Evolutionary conservation across 2,329 filamentous ascomycete genomes (phyloP).

Genomic region (Trichophyton schoenleinii): DNA sequence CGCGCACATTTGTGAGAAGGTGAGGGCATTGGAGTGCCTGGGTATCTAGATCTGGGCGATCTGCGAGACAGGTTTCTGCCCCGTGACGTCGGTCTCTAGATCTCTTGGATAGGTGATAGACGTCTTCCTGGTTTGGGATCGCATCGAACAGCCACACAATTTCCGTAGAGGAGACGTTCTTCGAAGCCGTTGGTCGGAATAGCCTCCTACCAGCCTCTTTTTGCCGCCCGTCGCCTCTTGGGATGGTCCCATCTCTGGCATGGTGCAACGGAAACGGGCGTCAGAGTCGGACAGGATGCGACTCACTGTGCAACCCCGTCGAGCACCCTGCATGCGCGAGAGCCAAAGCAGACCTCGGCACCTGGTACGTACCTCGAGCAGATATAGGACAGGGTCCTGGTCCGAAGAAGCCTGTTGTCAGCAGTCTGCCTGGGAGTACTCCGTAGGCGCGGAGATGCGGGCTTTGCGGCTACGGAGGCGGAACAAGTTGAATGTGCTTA

Average conservation of each 20-base stretch:
- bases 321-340: background rate
- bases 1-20: background rate
- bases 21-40: background rate
- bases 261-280: slow-evolving; percentile 2
- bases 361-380: background rate
- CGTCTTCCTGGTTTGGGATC: background rate
- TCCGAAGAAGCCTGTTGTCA: background rate
- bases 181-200: background rate
- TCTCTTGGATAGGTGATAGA: background rate
- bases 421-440: background rate
- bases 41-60: background rate
- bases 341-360: background rate
- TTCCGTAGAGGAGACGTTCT: background rate
- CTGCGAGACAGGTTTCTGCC: background rate
- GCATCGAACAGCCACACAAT: background rate
- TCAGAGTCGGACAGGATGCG: slow-evolving; percentile 2
- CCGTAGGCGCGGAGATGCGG: background rate
- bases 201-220: background rate
- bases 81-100: background rate
- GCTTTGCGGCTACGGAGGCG: background rate
- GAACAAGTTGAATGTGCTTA: background rate
- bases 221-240: background rate
- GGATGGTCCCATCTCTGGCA: background rate
- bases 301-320: background rate
- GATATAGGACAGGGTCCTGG: background rate